phyloP scores from a whole-genome alignment of 2,329 filamentous ascomycete genomes.

The Hypoxylon rubiginosum region DNA sequence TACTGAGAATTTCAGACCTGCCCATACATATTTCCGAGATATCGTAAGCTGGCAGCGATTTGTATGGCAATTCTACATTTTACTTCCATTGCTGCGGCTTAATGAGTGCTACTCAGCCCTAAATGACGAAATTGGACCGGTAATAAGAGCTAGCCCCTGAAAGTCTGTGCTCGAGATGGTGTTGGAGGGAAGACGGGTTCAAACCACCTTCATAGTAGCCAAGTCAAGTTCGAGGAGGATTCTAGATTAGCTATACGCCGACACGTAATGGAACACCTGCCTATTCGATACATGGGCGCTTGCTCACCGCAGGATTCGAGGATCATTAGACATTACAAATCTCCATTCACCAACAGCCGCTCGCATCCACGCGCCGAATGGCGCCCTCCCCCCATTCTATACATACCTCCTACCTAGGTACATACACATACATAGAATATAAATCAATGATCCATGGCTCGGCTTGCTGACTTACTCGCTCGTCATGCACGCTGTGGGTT shows the following conservation, averaged over 20 bases:
- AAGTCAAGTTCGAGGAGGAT: constrained; percentile 6
- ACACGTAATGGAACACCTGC: constrained; percentile 28
- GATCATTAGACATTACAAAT: constrained; percentile 32
- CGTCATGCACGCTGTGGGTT: constrained; percentile 12
- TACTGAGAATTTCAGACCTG: background rate
- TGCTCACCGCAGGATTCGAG: constrained; percentile 38
- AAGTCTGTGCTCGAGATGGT: constrained; percentile 12
- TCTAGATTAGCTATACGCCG: constrained; percentile 1
- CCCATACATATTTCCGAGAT: background rate
- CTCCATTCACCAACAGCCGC: constrained; percentile 27
- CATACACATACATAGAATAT: constrained; percentile 13
- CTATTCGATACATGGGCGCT: constrained; percentile 28
- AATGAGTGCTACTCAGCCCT: constrained; percentile 13
- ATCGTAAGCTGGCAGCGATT: constrained; percentile 1
- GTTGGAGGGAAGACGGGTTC: constrained; percentile 13
- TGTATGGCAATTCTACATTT: constrained; percentile 19
- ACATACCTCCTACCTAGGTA: background rate
- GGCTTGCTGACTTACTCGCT: constrained; percentile 15
- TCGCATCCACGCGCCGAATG: constrained; percentile 17
- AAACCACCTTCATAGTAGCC: constrained; percentile 18
- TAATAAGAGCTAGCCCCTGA: constrained; percentile 13
- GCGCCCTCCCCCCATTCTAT: constrained; percentile 8
- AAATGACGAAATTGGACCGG: constrained; percentile 1
- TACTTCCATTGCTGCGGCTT: constrained; percentile 19
- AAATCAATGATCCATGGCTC: constrained; percentile 16